phyloP scores from a whole-genome alignment of 176 grass and related monocot species.

The Pontederia paniculata region DNA sequence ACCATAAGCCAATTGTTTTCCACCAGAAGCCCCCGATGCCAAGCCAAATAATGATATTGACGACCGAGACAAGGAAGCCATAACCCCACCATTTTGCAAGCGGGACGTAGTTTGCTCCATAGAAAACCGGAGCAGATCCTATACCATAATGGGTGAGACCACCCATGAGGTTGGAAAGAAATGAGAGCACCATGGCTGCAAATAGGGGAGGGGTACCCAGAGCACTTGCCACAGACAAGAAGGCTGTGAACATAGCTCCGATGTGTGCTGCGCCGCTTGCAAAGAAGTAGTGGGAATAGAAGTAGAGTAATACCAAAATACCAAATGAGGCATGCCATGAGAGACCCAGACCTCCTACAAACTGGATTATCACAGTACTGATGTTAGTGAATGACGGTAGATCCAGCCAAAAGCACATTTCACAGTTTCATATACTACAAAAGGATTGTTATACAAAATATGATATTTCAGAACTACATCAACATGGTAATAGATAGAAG shows the following conservation, averaged over 20 bases:
- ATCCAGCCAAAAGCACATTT: not conserved
- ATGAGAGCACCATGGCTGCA: slow-evolving; percentile 73
- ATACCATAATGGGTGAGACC: slow-evolving; percentile 89
- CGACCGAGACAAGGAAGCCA: slow-evolving; percentile 64
- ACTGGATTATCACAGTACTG: slow-evolving; percentile 28
- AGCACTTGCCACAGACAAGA: slow-evolving; percentile 75
- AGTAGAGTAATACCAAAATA: slow-evolving; percentile 83
- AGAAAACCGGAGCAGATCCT: slow-evolving; percentile 91
- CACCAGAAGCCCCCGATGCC: slow-evolving; percentile 82
- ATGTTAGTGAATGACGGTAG: not conserved
- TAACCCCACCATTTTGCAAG: slow-evolving; percentile 91
- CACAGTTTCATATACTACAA: too few species aligned
- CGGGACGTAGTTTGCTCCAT: slow-evolving; percentile 71
- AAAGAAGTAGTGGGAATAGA: slow-evolving; percentile 98
- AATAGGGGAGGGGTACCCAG: slow-evolving; percentile 72
- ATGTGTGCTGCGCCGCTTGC: slow-evolving; percentile 97
- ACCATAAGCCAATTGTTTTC: slow-evolving; percentile 98
- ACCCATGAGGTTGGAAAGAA: slow-evolving; percentile 95
- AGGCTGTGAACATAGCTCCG: slow-evolving; percentile 91
- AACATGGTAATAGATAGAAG: too few species aligned
- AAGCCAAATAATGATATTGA: slow-evolving; percentile 92
- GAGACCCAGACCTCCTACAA: slow-evolving; percentile 84
- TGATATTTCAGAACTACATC: too few species aligned
- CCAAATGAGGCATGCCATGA: slow-evolving; percentile 88
- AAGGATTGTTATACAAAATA: too few species aligned